A percentile compares a stretch with the other conserved stretches of the same genome.
Conservation (phyloP, 768 basidiomycete species). For the Termitomyces sp. region DNA sequence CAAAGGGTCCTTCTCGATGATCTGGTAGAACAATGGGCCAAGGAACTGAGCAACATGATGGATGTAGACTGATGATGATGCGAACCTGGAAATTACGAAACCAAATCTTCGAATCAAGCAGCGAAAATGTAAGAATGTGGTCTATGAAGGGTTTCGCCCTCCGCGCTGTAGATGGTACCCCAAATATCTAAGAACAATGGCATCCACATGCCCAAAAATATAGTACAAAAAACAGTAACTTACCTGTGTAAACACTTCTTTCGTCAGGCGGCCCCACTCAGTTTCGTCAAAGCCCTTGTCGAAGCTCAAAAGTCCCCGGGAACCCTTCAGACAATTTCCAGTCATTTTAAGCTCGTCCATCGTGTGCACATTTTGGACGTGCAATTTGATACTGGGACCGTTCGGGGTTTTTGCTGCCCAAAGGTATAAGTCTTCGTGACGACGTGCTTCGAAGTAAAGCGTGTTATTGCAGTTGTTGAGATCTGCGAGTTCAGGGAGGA, state of each 20-base stretch:
- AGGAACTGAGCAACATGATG: not conserved
- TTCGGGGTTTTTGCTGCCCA: conserved; percentile 98
- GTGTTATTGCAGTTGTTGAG: conserved; percentile 97
- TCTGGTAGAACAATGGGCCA: conserved; percentile 40
- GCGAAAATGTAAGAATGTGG: conserved; percentile 93
- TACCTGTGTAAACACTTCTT: conserved; percentile 93
- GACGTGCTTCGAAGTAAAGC: conserved; percentile 92
- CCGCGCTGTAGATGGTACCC: conserved; percentile 86
- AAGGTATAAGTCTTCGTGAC: conserved; percentile 93
- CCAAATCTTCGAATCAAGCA: conserved; percentile 96
- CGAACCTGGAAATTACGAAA: conserved; percentile 96
- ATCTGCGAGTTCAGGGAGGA: conserved; percentile 94
- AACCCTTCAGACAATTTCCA: conserved; percentile 96
- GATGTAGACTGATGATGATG: conserved; percentile 1
- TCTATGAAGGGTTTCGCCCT: conserved; percentile 96
- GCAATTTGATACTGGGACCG: conserved; percentile 94
- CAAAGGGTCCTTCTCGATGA: conserved; percentile 89
- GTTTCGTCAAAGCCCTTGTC: conserved; percentile 85
- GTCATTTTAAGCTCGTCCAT: conserved; percentile 99
- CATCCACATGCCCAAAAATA: not conserved
- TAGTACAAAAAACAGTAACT: conserved; percentile 22
- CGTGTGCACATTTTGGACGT: conserved; percentile 97
- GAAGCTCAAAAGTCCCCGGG: conserved; percentile 87
- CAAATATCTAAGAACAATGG: conserved; percentile 69
- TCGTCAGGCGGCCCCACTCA: conserved; percentile 81